phyloP scores from a whole-genome alignment of 768 basidiomycete species.

The Candolleomyces aberdarensis region DNA sequence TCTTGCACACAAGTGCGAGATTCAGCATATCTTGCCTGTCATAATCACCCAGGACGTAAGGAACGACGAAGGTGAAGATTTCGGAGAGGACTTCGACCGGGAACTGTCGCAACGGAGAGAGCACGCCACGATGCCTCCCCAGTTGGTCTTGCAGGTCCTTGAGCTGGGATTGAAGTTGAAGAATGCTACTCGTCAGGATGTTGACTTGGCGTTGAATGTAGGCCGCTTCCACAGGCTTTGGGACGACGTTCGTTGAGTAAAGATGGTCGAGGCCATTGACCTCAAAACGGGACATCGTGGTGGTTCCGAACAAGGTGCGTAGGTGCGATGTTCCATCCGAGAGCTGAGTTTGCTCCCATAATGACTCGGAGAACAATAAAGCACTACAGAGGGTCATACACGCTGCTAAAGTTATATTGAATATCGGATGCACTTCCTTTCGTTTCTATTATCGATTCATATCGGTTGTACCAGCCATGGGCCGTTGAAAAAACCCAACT shows the following conservation, averaged over 20 bases:
- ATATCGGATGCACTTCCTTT: too few species aligned
- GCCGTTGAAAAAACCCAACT: too few species aligned
- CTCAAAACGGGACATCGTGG: not conserved
- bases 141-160: not conserved
- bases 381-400: too few species aligned
- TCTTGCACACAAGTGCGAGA: not conserved
- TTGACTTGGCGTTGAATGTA: not conserved
- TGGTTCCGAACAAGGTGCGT: not conserved
- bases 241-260: not conserved
- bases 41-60: not conserved
- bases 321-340: too few species aligned
- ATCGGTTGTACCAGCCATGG: too few species aligned
- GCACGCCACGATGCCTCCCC: not conserved
- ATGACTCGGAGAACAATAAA: too few species aligned
- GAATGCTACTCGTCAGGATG: not conserved
- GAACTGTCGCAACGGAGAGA: not conserved
- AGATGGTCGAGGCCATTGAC: not conserved
- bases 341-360: too few species aligned
- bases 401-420: too few species aligned
- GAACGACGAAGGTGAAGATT: not conserved
- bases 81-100: not conserved
- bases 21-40: not conserved
- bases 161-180: not conserved
- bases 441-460: too few species aligned
- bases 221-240: not conserved